These are phyloP conservation scores for Chaetoscypha palmicola DNA, from an alignment of 2,329 filamentous ascomycete species.

Conservation along the genomic window DNA sequence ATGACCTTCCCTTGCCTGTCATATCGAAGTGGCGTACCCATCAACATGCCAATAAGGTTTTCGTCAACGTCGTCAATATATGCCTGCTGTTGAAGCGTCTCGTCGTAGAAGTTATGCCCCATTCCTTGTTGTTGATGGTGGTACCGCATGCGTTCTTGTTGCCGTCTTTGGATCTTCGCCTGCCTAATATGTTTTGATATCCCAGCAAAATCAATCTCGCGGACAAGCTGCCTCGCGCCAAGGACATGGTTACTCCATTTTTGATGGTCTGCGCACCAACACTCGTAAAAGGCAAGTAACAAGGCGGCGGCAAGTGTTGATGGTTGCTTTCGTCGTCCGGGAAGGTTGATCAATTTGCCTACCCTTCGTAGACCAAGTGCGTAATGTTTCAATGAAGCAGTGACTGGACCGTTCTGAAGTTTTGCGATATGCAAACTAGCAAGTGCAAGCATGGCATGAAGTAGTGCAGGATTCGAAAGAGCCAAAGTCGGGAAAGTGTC, in stretches of 20 bases:
- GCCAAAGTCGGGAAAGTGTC: conserved; percentile 79
- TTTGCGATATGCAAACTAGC: conserved; percentile 83
- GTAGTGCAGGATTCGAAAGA: conserved; percentile 73
- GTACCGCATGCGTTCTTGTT: conserved; percentile 12
- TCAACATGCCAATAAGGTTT: conserved; percentile 48
- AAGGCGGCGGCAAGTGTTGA: conserved; percentile 84
- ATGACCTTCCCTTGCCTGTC: conserved; percentile 47
- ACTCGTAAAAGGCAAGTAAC: conserved; percentile 84
- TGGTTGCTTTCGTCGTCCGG: conserved; percentile 62
- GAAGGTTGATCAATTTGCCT: conserved; percentile 65
- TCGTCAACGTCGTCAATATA: conserved; percentile 44
- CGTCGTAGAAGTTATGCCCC: conserved; percentile 12
- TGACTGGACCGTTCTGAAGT: conserved; percentile 65
- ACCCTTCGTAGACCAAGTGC: conserved; percentile 76
- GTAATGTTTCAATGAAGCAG: conserved; percentile 85
- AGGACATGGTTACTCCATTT: conserved; percentile 94
- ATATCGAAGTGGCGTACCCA: conserved; percentile 51
- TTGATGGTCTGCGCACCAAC: conserved; percentile 87
- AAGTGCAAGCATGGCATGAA: conserved; percentile 85
- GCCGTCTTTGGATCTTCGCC: conserved; percentile 40
- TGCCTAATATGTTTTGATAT: conserved; percentile 66
- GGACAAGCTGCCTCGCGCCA: conserved; percentile 73
- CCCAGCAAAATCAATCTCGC: conserved; percentile 70
- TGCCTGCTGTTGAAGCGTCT: conserved; percentile 13
- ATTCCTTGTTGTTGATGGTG: conserved; percentile 15